Evolutionary conservation across 129 eudicot genomes (phyloP), one percentile per base, ranked within the genome.

Genomic region (Saussurea involucrata): DNA sequence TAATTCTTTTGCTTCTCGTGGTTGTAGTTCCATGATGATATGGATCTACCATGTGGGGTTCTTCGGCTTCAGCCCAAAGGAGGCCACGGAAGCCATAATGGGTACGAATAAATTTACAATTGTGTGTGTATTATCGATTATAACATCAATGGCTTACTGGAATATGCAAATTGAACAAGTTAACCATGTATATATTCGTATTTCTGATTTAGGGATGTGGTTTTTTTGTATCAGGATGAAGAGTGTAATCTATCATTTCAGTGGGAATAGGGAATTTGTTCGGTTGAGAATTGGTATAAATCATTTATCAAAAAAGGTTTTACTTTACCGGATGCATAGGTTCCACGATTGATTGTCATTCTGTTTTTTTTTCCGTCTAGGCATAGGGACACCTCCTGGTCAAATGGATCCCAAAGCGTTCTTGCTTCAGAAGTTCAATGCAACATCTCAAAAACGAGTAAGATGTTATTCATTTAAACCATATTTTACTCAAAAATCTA

Each of bases 371-470:
- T 28, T 22, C 46, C 22, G 24, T 57, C 37, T 72, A 90, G 98
- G 99, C 73, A 88, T 95, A 63, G 97, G 99, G 44, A 86, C 86
- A 77, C 99, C 97, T 69, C 92, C 97, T 58, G 92, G 96, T 76
- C 97, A 90, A 84, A 90, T 90, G 97, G 99, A 95, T 85, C 99
- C 96, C 7, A 95, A 90, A 88, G 99, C 99, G 71, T 95, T 92
- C 82, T 73, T 95, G 93, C 95, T 95, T 61, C 99, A 95, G 67
- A 95, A 85, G 80, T 95, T 95, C 78, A 95, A 87, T 49, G 84
- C 86, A 28, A 85, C 92, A 34, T 96, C 97, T 61, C 90, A 87
- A 83, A 88, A 86, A 77, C 87, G 87, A 79, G 98, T 93, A 84
- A 65, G 87, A 68, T 21, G 3, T 40, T 74, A 25, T 73, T 67